A percentile compares a stretch with the other conserved stretches of the same genome.
Conservation (phyloP, 352 stramenopile genomes). For the Phytophthora cactorum region DNA sequence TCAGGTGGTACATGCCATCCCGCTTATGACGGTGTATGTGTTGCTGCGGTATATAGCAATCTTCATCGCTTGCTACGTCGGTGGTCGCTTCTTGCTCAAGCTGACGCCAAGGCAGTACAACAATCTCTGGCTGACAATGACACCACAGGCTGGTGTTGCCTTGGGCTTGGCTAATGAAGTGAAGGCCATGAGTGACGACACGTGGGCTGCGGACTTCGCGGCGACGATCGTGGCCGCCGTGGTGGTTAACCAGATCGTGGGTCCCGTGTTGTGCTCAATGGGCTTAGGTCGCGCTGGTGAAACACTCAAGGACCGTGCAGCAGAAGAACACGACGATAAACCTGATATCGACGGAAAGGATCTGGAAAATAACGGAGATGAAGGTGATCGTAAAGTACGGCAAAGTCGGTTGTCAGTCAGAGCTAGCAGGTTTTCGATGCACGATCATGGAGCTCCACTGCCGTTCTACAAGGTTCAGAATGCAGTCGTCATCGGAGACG, state of each 20-base stretch:
- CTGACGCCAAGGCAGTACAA: constrained; percentile 71
- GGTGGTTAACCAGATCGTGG: constrained; percentile 77
- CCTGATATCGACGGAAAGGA: constrained; percentile 1
- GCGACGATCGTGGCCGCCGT: constrained; percentile 72
- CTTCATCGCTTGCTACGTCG: constrained; percentile 71
- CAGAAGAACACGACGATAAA: constrained; percentile 12
- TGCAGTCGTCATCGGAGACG: constrained; percentile 67
- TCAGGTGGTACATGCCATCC: constrained; percentile 64
- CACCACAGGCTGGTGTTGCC: constrained; percentile 66
- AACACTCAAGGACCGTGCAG: constrained; percentile 38
- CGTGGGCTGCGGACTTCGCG: constrained; percentile 64
- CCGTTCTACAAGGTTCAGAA: constrained; percentile 52
- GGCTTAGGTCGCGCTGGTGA: constrained; percentile 60
- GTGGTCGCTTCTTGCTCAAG: constrained; percentile 65
- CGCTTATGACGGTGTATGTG: constrained; percentile 70
- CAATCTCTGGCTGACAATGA: constrained; percentile 80
- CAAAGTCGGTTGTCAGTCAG: constrained; percentile 9
- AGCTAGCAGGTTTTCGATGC: constrained; percentile 1
- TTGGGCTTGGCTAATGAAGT: constrained; percentile 69
- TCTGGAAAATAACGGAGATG: not conserved
- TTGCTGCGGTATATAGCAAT: constrained; percentile 66
- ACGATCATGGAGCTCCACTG: constrained; percentile 19
- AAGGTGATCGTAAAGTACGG: not conserved
- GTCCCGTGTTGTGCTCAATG: constrained; percentile 64
- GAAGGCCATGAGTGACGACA: constrained; percentile 53